Evolutionary conservation across 2,329 filamentous ascomycete genomes (phyloP).

Genomic region (Purpureocillium lavendulum): DNA sequence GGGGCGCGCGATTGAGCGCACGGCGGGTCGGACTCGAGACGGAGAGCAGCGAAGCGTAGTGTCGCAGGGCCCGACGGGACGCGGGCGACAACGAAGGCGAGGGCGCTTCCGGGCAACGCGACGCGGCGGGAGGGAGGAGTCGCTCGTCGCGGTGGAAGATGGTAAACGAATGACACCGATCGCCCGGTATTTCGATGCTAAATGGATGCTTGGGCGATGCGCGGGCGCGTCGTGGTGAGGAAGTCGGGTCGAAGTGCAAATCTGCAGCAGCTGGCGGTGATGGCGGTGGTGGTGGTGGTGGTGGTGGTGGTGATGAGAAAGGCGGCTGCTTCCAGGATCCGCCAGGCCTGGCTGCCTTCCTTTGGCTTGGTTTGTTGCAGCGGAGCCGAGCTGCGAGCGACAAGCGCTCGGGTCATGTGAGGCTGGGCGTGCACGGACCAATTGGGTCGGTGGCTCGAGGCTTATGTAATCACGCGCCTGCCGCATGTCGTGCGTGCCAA

Average conservation of each 20-base stretch:
- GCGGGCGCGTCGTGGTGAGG: background rate
- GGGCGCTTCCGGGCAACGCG: background rate
- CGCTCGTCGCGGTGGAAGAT: too few species aligned
- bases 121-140: background rate
- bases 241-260: too few species aligned
- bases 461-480: too few species aligned
- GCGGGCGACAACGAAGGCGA: too few species aligned
- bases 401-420: slow-evolving; percentile 6
- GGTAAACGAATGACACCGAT: background rate
- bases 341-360: too few species aligned
- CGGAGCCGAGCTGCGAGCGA: too few species aligned
- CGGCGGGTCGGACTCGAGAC: background rate
- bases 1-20: background rate
- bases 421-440: background rate
- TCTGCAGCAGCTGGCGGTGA: background rate
- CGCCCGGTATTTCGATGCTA: background rate
- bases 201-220: background rate
- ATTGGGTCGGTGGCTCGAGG: background rate
- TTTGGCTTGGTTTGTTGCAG: too few species aligned
- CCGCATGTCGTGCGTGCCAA: too few species aligned
- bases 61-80: too few species aligned
- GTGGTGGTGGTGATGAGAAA: slow-evolving; percentile 1
- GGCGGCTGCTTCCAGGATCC: too few species aligned
- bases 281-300: slow-evolving; percentile 2
- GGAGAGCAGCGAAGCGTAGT: too few species aligned